Conservation (phyloP, 768 basidiomycete species). For the Cytidiella melzeri region DNA sequence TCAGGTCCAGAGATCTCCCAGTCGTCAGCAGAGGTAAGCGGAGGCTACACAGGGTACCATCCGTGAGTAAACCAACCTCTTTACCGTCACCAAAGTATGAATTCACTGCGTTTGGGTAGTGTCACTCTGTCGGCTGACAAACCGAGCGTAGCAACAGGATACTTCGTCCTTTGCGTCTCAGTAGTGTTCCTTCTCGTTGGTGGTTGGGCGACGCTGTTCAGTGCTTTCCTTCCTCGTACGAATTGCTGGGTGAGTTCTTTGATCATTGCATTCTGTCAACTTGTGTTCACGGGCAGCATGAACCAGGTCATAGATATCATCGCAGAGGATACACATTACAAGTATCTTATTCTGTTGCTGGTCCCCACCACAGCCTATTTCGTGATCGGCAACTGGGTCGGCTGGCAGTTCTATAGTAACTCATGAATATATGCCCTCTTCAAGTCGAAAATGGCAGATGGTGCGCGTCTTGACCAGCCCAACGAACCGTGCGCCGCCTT, state of each 20-base stretch:
- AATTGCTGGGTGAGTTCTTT: constrained; percentile 45
- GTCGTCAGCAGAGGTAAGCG: no score
- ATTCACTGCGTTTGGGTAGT: not conserved
- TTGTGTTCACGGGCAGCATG: not conserved
- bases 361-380: constrained; percentile 83
- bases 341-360: constrained; percentile 75
- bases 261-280: not conserved
- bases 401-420: constrained; percentile 96
- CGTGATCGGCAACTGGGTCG: constrained; percentile 97
- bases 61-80: constrained; percentile 4
- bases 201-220: constrained; percentile 59
- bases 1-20: no score
- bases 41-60: constrained; percentile 9
- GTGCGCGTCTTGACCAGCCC: not conserved
- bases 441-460: not conserved
- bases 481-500: not conserved
- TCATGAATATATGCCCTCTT: constrained; percentile 41
- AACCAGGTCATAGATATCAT: constrained; percentile 59
- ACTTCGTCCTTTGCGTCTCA: constrained; percentile 41
- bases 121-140: constrained; percentile 4
- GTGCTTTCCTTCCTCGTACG: constrained; percentile 52
- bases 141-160: constrained; percentile 31
- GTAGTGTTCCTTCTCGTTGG: constrained; percentile 49
- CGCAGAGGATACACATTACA: constrained; percentile 79
- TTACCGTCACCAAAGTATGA: not conserved